These are phyloP conservation scores for Kodamaea sp. DNA, from an alignment of 1,139 yeast genomes.

Conservation along the genomic window DNA sequence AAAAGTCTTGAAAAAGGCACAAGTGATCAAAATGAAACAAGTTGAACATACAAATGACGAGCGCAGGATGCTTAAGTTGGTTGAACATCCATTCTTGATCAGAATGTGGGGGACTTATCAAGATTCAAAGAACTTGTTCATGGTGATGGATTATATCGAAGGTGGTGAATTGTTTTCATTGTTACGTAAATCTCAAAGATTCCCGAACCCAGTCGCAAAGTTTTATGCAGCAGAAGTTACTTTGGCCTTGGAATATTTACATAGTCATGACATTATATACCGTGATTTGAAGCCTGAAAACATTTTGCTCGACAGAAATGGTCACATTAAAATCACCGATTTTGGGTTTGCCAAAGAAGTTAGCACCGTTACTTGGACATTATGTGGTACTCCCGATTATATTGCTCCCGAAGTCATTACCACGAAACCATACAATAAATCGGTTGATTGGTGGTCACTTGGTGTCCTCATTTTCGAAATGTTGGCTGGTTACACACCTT, in stretches of 20 bases:
- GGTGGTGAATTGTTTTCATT: conserved; percentile 60
- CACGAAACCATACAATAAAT: conserved; percentile 58
- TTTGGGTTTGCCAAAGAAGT: conserved; percentile 64
- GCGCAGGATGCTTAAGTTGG: conserved; percentile 52
- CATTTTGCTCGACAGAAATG: conserved; percentile 53
- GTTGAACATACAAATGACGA: conserved; percentile 65
- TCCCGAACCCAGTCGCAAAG: conserved; percentile 62
- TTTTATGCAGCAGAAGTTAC: conserved; percentile 62
- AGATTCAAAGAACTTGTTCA: conserved; percentile 52
- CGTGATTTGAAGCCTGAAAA: conserved; percentile 63
- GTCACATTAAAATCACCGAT: conserved; percentile 59
- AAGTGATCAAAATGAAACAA: conserved; percentile 59
- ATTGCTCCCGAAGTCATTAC: conserved; percentile 64
- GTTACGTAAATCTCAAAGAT: conserved; percentile 54
- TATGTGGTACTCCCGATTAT: conserved; percentile 64
- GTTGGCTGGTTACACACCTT: conserved; percentile 62
- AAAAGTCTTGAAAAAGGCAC: conserved; percentile 54
- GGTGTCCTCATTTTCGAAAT: conserved; percentile 59
- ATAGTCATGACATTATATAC: conserved; percentile 54
- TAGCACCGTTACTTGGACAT: conserved; percentile 55
- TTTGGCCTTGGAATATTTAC: conserved; percentile 55
- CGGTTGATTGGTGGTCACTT: conserved; percentile 65
- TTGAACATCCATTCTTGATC: conserved; percentile 57
- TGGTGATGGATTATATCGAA: conserved; percentile 63
- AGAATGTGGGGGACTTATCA: conserved; percentile 68